Conservation (phyloP, 2,329 filamentous ascomycete species). For the Dactylellina haptotyla region DNA sequence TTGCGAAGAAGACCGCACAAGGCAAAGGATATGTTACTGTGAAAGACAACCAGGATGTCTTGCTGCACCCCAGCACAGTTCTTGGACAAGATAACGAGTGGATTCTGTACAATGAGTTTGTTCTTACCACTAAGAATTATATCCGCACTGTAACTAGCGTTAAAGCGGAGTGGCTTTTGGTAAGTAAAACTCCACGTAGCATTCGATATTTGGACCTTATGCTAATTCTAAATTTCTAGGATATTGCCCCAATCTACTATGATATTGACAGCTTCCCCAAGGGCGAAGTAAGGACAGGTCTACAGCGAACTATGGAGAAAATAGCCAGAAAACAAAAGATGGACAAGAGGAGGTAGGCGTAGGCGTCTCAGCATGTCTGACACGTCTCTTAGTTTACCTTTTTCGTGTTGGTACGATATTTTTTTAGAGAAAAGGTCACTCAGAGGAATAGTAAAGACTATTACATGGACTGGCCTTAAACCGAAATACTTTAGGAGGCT, state of each 20-base stretch:
- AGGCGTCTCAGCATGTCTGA: not conserved
- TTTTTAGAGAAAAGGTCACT: not conserved
- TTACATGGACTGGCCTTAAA: too few species aligned
- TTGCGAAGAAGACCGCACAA: slow-evolving; percentile 88
- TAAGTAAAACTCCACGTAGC: slow-evolving; percentile 66
- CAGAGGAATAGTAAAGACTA: too few species aligned
- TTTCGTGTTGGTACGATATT: not conserved
- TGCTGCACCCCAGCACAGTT: slow-evolving; percentile 93
- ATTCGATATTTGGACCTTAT: slow-evolving; percentile 44
- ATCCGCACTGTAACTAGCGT: slow-evolving; percentile 92
- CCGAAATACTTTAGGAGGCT: too few species aligned
- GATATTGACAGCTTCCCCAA: slow-evolving; percentile 83
- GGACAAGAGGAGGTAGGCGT: slow-evolving; percentile 13
- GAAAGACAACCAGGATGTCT: slow-evolving; percentile 93
- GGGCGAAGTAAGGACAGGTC: slow-evolving; percentile 79
- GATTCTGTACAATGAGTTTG: slow-evolving; percentile 98
- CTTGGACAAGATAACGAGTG: slow-evolving; percentile 89
- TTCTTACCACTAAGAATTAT: slow-evolving; percentile 97
- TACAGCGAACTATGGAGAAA: slow-evolving; percentile 70
- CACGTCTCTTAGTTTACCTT: not conserved
- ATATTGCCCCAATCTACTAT: slow-evolving; percentile 94
- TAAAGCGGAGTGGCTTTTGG: slow-evolving; percentile 88
- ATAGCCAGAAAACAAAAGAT: slow-evolving; percentile 68
- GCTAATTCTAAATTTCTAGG: slow-evolving; percentile 65
- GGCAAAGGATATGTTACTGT: slow-evolving; percentile 94